A percentile compares a stretch with the other conserved stretches of the same genome.
These are phyloP conservation scores for Acanthamoeba divionensis DNA, from an alignment of 208 protist species.

Conservation along the genomic window DNA sequence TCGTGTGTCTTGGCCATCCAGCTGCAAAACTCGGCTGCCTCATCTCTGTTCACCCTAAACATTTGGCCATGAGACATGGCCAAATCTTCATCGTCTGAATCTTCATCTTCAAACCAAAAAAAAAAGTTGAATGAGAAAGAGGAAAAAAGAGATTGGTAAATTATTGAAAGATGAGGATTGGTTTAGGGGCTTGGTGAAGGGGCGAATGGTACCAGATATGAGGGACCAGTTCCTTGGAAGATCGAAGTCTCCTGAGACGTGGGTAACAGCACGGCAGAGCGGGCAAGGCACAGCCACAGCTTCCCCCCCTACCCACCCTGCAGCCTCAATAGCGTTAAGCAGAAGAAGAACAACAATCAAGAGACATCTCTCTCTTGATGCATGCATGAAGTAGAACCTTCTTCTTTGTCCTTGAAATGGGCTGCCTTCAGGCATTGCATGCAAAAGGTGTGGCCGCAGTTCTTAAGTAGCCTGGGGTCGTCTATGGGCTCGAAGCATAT, in stretches of 20 bases:
- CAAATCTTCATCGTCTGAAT: neutral
- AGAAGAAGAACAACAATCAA: neutral
- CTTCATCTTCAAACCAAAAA: constrained; percentile 5
- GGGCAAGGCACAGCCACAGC: constrained; percentile 29
- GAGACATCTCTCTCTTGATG: neutral
- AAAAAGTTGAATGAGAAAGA: too few relatives aligned
- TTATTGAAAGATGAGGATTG: neutral
- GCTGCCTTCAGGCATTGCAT: neutral
- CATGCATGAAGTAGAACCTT: neutral
- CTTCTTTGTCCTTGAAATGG: constrained; percentile 18
- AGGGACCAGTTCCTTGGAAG: constrained; percentile 33
- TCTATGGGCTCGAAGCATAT: constrained; percentile 56
- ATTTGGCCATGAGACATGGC: neutral
- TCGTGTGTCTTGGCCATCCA: neutral
- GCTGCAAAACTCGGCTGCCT: neutral
- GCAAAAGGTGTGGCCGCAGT: constrained; percentile 52
- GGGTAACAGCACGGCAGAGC: constrained; percentile 15
- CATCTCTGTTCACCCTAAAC: neutral
- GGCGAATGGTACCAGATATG: neutral
- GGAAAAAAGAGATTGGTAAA: neutral
- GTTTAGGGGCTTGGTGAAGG: neutral
- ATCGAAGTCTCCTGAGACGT: neutral
- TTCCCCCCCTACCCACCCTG: neutral
- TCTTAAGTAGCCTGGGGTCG: constrained; percentile 6
- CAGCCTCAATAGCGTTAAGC: neutral